Evolutionary conservation across 2,329 filamentous ascomycete genomes (phyloP), one percentile per base, ranked within the genome.

Genomic region (Dendryphion nanum): DNA sequence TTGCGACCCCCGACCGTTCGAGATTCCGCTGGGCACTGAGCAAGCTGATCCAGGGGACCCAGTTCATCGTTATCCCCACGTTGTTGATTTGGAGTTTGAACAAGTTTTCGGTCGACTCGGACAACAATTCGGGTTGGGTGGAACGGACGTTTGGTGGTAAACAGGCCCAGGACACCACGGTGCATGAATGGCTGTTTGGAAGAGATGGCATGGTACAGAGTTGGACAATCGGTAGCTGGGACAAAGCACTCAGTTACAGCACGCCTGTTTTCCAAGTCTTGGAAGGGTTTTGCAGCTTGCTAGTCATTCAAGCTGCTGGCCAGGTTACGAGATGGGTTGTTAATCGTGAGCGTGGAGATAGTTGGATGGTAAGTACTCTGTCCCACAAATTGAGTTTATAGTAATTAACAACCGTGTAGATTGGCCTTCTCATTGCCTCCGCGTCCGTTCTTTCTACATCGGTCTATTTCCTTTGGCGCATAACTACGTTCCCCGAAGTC

Each of bases 321-420:
- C 91, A 96, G 65, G 89, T 97, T 50, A 95, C 93, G 15, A 80
- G 88, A 65, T 97, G 89, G 84, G 78, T 97, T 19, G 91, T 97
- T 38, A 97, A 97, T 69, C 77, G 86, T 57, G 89, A 91, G 56
- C 82, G 89, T 57, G 94, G 90, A 57, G 93, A 98, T 70, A 94
- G 84, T 45, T 97, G 91, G 93, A 88, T 97, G 81, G 89, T 93
- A 74, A 67, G 84, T 75, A 18, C 30, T 28, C 37, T 19, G 18
- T 3, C 12, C 12, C 7, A 12, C 15, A 7, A 20, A 3, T 10
- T 3, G 12, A 19, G 12, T 4, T 10, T 19, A 10, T 2, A 33
- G 6, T 20, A 10, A 19, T 20, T 17, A 6, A 34, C 13, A 5
- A 4, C 7, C 18, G 30, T 26, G 35, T 30, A 94, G 89, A 95